phyloP scores from a whole-genome alignment of 2,329 filamentous ascomycete genomes.

The Lasiodiplodia gonubiensis region DNA sequence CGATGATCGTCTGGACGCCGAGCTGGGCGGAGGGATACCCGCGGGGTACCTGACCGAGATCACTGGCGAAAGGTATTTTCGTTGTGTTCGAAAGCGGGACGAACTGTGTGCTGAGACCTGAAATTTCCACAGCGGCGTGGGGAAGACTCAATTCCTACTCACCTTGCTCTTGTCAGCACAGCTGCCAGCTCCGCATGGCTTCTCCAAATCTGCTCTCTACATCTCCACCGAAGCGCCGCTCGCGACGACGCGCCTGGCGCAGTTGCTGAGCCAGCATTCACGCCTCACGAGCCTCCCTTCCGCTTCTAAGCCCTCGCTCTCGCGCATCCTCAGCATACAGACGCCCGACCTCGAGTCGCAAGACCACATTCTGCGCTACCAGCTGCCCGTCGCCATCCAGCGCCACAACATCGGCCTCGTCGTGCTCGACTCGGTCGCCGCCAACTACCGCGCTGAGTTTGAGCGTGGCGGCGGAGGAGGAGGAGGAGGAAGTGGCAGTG shows the following conservation, averaged over 20 bases:
- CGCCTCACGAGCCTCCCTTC: slow-evolving; percentile 56
- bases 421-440: slow-evolving; percentile 88
- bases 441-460: slow-evolving; percentile 94
- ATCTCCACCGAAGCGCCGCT: slow-evolving; percentile 91
- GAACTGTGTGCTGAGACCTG: not conserved
- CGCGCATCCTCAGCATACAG: slow-evolving; percentile 78
- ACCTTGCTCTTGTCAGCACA: slow-evolving; percentile 84
- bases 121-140: slow-evolving; percentile 67
- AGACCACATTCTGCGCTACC: slow-evolving; percentile 91
- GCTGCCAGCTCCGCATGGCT: slow-evolving; percentile 73
- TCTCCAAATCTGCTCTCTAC: slow-evolving; percentile 80
- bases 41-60: slow-evolving; percentile 85
- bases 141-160: slow-evolving; percentile 93
- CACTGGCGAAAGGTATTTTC: slow-evolving; percentile 77
- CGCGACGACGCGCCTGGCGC: slow-evolving; percentile 78
- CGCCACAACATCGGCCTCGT: slow-evolving; percentile 80
- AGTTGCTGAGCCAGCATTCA: slow-evolving; percentile 75
- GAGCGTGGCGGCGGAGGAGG: slow-evolving; percentile 55
- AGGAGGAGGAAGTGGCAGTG: not conserved
- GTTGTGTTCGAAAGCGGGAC: not conserved
- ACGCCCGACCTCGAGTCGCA: slow-evolving; percentile 92
- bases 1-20: slow-evolving; percentile 71
- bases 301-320: slow-evolving; percentile 66
- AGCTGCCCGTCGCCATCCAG: slow-evolving; percentile 83
- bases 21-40: slow-evolving; percentile 79